phyloP scores from a whole-genome alignment of 192 early-diverging fungal genomes.

The Podila horticola region DNA sequence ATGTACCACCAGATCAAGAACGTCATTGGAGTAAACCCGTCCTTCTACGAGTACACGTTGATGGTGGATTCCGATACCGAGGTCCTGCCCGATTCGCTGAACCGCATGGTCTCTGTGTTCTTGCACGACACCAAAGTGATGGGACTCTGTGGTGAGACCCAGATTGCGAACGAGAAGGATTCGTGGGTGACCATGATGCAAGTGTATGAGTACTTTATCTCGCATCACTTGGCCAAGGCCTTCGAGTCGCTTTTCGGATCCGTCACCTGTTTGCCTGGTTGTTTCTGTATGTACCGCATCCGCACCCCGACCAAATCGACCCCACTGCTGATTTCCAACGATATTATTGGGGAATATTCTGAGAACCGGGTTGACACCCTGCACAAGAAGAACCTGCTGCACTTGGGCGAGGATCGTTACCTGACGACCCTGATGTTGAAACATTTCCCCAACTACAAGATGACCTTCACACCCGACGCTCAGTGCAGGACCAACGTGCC shows the following conservation, averaged over 20 bases:
- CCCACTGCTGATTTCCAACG: slow-evolving; percentile 89
- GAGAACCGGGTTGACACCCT: slow-evolving; percentile 96
- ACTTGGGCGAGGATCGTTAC: slow-evolving; percentile 98
- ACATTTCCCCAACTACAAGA: slow-evolving; percentile 97
- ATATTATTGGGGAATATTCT: slow-evolving; percentile 93
- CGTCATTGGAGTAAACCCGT: slow-evolving; percentile 97
- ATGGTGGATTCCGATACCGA: slow-evolving; percentile 99
- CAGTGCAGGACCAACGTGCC: slow-evolving; percentile 95
- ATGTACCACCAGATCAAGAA: slow-evolving; percentile 99
- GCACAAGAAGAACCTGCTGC: slow-evolving; percentile 98
- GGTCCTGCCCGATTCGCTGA: slow-evolving; percentile 89
- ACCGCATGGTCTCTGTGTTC: slow-evolving; percentile 91
- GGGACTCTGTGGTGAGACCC: slow-evolving; percentile 97
- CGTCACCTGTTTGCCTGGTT: slow-evolving; percentile 97
- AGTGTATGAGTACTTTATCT: slow-evolving; percentile 99
- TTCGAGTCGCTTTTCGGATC: slow-evolving; percentile 98
- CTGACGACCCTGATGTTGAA: slow-evolving; percentile 95
- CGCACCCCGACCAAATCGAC: slow-evolving; percentile 89
- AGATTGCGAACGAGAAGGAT: slow-evolving; percentile 90
- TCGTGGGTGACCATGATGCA: slow-evolving; percentile 99
- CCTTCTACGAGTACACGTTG: slow-evolving; percentile 95
- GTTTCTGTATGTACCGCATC: slow-evolving; percentile 99
- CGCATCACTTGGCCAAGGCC: slow-evolving; percentile 96
- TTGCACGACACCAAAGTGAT: slow-evolving; percentile 91
- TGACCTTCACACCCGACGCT: slow-evolving; percentile 93